These are phyloP conservation scores for Achlya hypogyna DNA, from an alignment of 352 stramenopile genomes.

Conservation along the genomic window DNA sequence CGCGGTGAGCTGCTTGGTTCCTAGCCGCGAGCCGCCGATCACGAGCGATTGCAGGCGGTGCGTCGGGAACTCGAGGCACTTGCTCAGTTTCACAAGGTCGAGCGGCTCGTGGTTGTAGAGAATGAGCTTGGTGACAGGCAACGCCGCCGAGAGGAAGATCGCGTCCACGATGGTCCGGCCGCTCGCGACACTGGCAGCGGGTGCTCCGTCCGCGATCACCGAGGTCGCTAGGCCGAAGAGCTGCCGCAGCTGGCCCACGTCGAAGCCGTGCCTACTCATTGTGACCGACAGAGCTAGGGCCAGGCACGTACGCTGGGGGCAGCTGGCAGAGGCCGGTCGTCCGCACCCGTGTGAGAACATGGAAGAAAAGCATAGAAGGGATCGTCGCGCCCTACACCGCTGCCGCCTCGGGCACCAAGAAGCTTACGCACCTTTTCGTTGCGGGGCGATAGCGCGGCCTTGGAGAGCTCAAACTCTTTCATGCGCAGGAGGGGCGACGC, in stretches of 20 bases:
- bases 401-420: not conserved
- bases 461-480: conserved; percentile 13
- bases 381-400: conserved; percentile 38
- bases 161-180: conserved; percentile 30
- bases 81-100: conserved; percentile 29
- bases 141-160: conserved; percentile 26
- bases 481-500: not conserved
- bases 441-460: not conserved
- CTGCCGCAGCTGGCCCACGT: conserved; percentile 38
- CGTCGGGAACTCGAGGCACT: conserved; percentile 29
- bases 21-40: conserved; percentile 43
- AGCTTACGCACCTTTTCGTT: not conserved
- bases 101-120: conserved; percentile 44
- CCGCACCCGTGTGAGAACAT: conserved; percentile 55
- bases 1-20: conserved; percentile 27
- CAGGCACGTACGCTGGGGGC: conserved; percentile 32
- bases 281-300: not conserved
- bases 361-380: conserved; percentile 61
- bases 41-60: conserved; percentile 43
- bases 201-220: conserved; percentile 45
- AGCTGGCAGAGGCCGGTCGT: conserved; percentile 56
- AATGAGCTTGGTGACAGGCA: conserved; percentile 52
- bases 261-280: conserved; percentile 29
- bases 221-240: conserved; percentile 46
- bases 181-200: conserved; percentile 20